These are phyloP conservation scores for Porogramme epimiltina DNA, from an alignment of 1,284 basidiomycete species.

Conservation along the genomic window DNA sequence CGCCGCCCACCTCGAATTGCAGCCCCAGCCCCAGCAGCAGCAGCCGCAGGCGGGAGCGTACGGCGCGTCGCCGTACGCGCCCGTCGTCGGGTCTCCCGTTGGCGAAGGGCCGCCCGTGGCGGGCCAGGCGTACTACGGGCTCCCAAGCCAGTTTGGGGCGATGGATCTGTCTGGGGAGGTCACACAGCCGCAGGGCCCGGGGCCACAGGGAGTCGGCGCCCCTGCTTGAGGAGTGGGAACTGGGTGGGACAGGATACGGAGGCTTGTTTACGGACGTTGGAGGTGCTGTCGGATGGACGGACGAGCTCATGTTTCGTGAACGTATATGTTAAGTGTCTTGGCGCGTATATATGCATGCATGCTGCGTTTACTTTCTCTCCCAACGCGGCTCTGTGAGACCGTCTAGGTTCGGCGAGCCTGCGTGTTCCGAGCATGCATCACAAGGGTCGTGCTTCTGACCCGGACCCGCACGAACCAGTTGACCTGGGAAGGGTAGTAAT, in stretches of 20 bases:
- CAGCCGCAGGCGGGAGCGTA: conserved; percentile 19
- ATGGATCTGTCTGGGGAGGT: conserved; percentile 32
- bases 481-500: background rate
- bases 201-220: conserved; percentile 31
- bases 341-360: too few species aligned
- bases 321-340: too few species aligned
- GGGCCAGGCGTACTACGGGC: conserved; percentile 26
- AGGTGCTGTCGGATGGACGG: too few species aligned
- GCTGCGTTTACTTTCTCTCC: too few species aligned
- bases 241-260: too few species aligned
- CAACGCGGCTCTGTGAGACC: too few species aligned
- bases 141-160: conserved; percentile 34
- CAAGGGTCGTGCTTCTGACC: too few species aligned
- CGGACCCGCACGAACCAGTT: too few species aligned
- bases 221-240: conserved; percentile 16
- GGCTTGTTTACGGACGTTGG: background rate
- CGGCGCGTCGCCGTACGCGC: conserved; percentile 28
- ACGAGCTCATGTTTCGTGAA: background rate
- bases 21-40: conserved; percentile 4
- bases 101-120: conserved; percentile 12
- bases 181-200: conserved; percentile 15
- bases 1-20: conserved; percentile 1
- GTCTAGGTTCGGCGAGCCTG: too few species aligned
- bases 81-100: conserved; percentile 2
- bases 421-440: too few species aligned